Evolutionary conservation across 2,329 filamentous ascomycete species (phyloP).

Genomic region (Xylariaceae sp.): DNA sequence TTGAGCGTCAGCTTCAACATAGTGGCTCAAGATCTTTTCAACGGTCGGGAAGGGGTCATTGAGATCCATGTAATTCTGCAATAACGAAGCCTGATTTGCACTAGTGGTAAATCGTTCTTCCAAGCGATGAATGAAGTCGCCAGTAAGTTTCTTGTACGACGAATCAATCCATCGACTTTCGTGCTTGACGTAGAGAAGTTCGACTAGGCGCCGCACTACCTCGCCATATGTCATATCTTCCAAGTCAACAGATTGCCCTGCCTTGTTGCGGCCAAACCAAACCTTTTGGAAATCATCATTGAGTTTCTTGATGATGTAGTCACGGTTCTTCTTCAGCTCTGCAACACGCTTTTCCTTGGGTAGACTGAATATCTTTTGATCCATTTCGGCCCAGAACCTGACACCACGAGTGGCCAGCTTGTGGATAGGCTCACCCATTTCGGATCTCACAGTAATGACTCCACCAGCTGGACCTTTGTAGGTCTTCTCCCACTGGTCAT

Average conservation of each 20-base stretch:
- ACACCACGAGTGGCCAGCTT: slow-evolving; percentile 97
- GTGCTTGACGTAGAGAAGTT: slow-evolving; percentile 88
- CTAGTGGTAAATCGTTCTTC: slow-evolving; percentile 90
- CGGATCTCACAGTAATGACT: slow-evolving; percentile 92
- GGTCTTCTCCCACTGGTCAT: slow-evolving; percentile 85
- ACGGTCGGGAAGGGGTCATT: slow-evolving; percentile 76
- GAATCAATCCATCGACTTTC: slow-evolving; percentile 88
- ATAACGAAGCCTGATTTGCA: slow-evolving; percentile 70
- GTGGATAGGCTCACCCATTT: slow-evolving; percentile 99
- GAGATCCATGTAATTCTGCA: slow-evolving; percentile 89
- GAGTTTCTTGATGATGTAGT: slow-evolving; percentile 91
- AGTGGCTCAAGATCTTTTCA: slow-evolving; percentile 74
- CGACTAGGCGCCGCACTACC: slow-evolving; percentile 81
- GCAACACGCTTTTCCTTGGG: slow-evolving; percentile 91
- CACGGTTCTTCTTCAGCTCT: slow-evolving; percentile 82
- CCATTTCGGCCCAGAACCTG: slow-evolving; percentile 97
- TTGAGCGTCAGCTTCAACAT: slow-evolving; percentile 83
- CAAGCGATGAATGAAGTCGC: slow-evolving; percentile 93
- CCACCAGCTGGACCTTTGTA: slow-evolving; percentile 90
- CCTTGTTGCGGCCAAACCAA: slow-evolving; percentile 87
- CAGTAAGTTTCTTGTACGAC: slow-evolving; percentile 78
- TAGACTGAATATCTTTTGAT: slow-evolving; percentile 94
- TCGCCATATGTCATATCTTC: slow-evolving; percentile 96
- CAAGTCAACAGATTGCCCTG: slow-evolving; percentile 77
- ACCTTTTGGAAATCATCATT: slow-evolving; percentile 97